Percentiles rank a stretch among this genome's conserved stretches.
Evolutionary conservation across 257 asterid species (phyloP).

Genomic region (Parsonsia alboflavescens): DNA sequence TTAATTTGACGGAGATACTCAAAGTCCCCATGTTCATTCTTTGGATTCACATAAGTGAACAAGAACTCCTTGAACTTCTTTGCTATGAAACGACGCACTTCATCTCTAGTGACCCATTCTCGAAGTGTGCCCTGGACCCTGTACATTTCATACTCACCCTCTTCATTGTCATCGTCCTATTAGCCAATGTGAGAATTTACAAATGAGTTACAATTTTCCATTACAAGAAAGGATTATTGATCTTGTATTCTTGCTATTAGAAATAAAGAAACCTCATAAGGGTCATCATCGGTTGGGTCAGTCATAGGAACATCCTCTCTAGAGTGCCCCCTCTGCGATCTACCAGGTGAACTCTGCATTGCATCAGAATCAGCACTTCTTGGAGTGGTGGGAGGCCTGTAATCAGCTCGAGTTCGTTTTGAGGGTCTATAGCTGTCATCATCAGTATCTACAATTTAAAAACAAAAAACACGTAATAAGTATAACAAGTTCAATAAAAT

Average conservation of each 20-base stretch:
- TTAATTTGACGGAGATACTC: slow-evolving; percentile 91
- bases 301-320: slow-evolving; percentile 84
- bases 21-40: slow-evolving; percentile 70
- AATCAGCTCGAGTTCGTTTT: slow-evolving; percentile 70
- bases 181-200: slow-evolving; percentile 9
- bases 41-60: slow-evolving; percentile 74
- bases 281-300: slow-evolving; percentile 84
- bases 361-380: slow-evolving; percentile 65
- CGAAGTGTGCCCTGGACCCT: slow-evolving; percentile 93
- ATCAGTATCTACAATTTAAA: slow-evolving; percentile 63
- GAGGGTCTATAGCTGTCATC: slow-evolving; percentile 81
- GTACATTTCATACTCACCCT: slow-evolving; percentile 83
- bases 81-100: slow-evolving; percentile 89
- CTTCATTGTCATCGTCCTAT: slow-evolving; percentile 88
- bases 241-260: slow-evolving; percentile 1
- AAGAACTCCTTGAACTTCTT: slow-evolving; percentile 86
- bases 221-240: background rate
- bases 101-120: slow-evolving; percentile 99
- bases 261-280: slow-evolving; percentile 48
- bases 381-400: slow-evolving; percentile 54
- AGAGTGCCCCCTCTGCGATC: slow-evolving; percentile 51
- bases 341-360: slow-evolving; percentile 77
- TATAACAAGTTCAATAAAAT: background rate
- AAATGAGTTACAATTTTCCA: background rate
- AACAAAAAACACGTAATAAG: background rate